Evolutionary conservation across 495 filamentous ascomycete species (phyloP).

Genomic region (Aspergillus homomorphus): DNA sequence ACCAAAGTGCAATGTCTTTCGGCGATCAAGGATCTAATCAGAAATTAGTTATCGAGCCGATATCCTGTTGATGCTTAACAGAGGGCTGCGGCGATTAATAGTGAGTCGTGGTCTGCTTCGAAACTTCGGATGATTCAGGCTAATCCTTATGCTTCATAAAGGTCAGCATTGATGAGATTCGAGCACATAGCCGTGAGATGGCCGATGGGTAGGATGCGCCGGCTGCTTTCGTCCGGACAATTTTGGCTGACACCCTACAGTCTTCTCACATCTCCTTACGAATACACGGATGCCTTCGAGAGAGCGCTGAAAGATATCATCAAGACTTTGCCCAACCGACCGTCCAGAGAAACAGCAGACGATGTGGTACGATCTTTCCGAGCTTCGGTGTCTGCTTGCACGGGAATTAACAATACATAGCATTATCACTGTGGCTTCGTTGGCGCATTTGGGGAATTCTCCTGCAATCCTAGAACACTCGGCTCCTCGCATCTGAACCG

Average conservation of each 20-base stretch:
- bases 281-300: constrained; percentile 83
- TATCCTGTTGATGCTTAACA: constrained; percentile 90
- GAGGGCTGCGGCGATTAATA: constrained; percentile 67
- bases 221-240: not conserved
- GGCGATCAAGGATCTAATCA: constrained; percentile 17
- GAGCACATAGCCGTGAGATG: constrained; percentile 82
- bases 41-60: constrained; percentile 68
- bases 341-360: constrained; percentile 55
- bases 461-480: constrained; percentile 91
- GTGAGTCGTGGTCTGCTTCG: constrained; percentile 31
- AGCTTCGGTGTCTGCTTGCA: not conserved
- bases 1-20: not conserved
- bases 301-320: constrained; percentile 84
- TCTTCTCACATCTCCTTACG: constrained; percentile 81
- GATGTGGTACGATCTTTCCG: constrained; percentile 51
- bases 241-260: constrained; percentile 28
- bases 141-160: constrained; percentile 31
- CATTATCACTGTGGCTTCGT: constrained; percentile 93
- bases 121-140: not conserved
- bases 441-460: constrained; percentile 90
- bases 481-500: constrained; percentile 85
- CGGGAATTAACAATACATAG: constrained; percentile 29
- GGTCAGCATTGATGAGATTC: constrained; percentile 92
- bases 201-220: constrained; percentile 64
- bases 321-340: constrained; percentile 66